Evolutionary conservation across 2,329 filamentous ascomycete species (phyloP).

Genomic region (Fusarium sp.): DNA sequence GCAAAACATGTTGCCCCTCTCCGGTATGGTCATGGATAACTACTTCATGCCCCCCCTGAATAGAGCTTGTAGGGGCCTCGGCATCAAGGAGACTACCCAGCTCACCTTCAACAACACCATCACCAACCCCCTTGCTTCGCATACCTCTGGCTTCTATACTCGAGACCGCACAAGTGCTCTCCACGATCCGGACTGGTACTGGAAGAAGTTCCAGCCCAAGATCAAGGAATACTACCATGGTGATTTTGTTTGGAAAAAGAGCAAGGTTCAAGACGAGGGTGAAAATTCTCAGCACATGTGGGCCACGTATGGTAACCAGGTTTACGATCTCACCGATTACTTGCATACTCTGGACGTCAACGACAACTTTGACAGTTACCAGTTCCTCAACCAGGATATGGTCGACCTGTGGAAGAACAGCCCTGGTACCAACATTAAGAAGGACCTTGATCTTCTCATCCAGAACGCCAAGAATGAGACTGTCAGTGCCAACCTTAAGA

Average conservation of each 20-base stretch:
- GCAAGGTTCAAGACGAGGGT: constrained; percentile 72
- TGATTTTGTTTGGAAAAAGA: constrained; percentile 77
- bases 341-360: constrained; percentile 76
- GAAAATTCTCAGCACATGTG: constrained; percentile 76
- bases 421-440: constrained; percentile 82
- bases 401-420: constrained; percentile 77
- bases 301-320: constrained; percentile 78
- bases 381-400: constrained; percentile 78
- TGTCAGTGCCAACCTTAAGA: constrained; percentile 61
- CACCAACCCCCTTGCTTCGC: constrained; percentile 62
- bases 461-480: constrained; percentile 63
- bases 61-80: constrained; percentile 79
- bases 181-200: constrained; percentile 79
- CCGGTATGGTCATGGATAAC: constrained; percentile 80
- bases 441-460: constrained; percentile 68
- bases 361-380: constrained; percentile 67
- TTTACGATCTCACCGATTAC: constrained; percentile 95
- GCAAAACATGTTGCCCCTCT: constrained; percentile 79
- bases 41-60: constrained; percentile 87
- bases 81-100: constrained; percentile 64
- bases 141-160: constrained; percentile 75
- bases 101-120: constrained; percentile 75
- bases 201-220: constrained; percentile 74
- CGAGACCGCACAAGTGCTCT: constrained; percentile 67
- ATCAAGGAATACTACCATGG: constrained; percentile 92